These are phyloP conservation scores for Periconia sp. DNA, from an alignment of 2,329 filamentous ascomycete genomes.

Conservation along the genomic window DNA sequence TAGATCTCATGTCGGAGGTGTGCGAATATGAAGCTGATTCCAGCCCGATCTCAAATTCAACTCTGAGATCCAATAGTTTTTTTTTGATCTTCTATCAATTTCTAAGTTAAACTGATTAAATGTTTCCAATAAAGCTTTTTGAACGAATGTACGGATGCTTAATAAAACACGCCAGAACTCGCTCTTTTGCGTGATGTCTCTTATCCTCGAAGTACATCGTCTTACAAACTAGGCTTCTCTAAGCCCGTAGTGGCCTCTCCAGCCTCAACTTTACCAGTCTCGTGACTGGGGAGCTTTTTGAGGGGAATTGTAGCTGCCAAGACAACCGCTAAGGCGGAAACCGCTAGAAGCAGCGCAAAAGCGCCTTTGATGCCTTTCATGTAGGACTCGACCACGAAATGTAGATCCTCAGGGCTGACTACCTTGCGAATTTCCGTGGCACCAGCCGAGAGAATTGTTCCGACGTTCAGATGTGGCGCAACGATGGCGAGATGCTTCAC, in stretches of 20 bases:
- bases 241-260: background rate
- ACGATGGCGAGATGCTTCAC: constrained; percentile 22
- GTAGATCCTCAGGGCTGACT: constrained; percentile 20
- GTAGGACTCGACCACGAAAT: constrained; percentile 10
- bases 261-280: background rate
- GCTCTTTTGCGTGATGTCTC: too few relatives aligned
- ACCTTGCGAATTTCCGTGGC: constrained; percentile 43
- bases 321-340: constrained; percentile 10
- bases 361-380: constrained; percentile 19
- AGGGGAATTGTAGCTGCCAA: constrained; percentile 17
- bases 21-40: too few relatives aligned
- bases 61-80: too few relatives aligned
- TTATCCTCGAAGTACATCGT: too few relatives aligned
- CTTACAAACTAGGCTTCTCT: too few relatives aligned
- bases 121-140: too few relatives aligned
- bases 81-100: too few relatives aligned
- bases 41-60: too few relatives aligned
- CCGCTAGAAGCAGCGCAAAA: constrained; percentile 54
- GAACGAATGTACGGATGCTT: too few relatives aligned
- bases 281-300: constrained; percentile 11
- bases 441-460: constrained; percentile 38
- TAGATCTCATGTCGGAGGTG: too few relatives aligned
- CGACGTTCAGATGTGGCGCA: constrained; percentile 33
- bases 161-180: too few relatives aligned
- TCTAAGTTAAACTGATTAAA: too few relatives aligned